Base-by-base conservation (phyloP, 2,329 filamentous ascomycete species). In the Didymella arachidicola region DNA sequence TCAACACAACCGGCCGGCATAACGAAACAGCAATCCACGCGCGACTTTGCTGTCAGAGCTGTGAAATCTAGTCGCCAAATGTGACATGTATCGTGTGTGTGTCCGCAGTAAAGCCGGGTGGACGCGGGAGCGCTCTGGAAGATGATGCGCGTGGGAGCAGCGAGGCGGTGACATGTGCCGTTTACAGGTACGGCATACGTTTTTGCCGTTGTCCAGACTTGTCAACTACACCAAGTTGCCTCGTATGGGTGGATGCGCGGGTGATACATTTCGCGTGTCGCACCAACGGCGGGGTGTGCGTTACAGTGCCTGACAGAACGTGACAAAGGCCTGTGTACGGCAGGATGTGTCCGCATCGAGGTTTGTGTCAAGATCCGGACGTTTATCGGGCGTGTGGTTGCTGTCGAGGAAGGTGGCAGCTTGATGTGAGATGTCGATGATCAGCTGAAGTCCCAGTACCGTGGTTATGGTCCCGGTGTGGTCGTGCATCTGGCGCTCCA, bases 241-340 rank as follows among this genome's bases (percentile, higher is more conserved):
- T 55, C 42, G 47, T 55, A 60, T 54, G 51, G 18, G 45, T 41
- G 51, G 38, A 18, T 48, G 49, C 22, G 30, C 45, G 49, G 56
- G 45, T 59, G 56, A 59, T 53, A 59, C 56, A 46, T 43, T 34
- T 45, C 32, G 52, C 30, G 43, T 39, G 57, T 60, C 49, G 52
- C 57, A 60, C 57, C 57, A 60, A 46, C 29, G 12, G 57, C 26
- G 52, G 57, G 43, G 52, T 50, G 41, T 43, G 39, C 47, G 38
- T 59, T 38, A 47, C 34, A 52, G 19, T 42, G 47, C 47, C 57
- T 55, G 57, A 60, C 57, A 60, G 45, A 59, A 59, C 57, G 57
- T 59, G 57, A 59, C 41, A 18, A 51, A 50, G 47, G 51, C 4
- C 42, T 26, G 51, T 47, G 43, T 25, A 42, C 29, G 11, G 41